phyloP scores from a whole-genome alignment of 2,329 filamentous ascomycete genomes.

The Boeremia exigua region DNA sequence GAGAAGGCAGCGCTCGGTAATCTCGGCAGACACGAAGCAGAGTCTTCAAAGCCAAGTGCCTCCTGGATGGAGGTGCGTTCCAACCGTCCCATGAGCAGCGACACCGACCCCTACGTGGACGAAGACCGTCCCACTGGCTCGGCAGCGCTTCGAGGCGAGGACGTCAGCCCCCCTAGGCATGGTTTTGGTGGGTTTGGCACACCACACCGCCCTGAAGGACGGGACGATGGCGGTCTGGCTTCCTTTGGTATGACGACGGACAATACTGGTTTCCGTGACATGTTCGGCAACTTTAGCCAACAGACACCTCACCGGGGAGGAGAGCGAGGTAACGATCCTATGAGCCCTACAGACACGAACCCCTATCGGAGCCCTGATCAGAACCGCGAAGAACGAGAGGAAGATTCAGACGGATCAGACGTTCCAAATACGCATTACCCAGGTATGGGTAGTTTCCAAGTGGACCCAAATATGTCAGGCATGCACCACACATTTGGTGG shows the following conservation, averaged over 20 bases:
- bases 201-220: conserved; percentile 55
- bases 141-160: conserved; percentile 77
- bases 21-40: conserved; percentile 61
- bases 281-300: conserved; percentile 64
- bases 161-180: conserved; percentile 64
- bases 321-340: conserved; percentile 66
- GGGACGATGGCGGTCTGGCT: conserved; percentile 65
- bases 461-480: conserved; percentile 51
- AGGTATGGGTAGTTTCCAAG: conserved; percentile 61
- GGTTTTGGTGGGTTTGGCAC: conserved; percentile 52
- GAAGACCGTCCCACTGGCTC: conserved; percentile 70
- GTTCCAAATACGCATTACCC: conserved; percentile 59
- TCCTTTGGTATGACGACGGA: conserved; percentile 67
- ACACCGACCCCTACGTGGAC: conserved; percentile 76
- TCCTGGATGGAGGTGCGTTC: conserved; percentile 58
- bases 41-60: conserved; percentile 55
- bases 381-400: conserved; percentile 70
- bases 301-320: conserved; percentile 58
- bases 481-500: conserved; percentile 61
- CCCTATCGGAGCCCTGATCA: conserved; percentile 91
- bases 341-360: conserved; percentile 94
- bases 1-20: conserved; percentile 62
- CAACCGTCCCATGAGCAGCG: conserved; percentile 61
- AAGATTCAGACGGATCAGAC: conserved; percentile 63
- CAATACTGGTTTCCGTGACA: conserved; percentile 62